Percentiles rank a stretch among this genome's conserved stretches.
phyloP scores from a whole-genome alignment of 179 eudicot species.

The Heliamphora pulchella region DNA sequence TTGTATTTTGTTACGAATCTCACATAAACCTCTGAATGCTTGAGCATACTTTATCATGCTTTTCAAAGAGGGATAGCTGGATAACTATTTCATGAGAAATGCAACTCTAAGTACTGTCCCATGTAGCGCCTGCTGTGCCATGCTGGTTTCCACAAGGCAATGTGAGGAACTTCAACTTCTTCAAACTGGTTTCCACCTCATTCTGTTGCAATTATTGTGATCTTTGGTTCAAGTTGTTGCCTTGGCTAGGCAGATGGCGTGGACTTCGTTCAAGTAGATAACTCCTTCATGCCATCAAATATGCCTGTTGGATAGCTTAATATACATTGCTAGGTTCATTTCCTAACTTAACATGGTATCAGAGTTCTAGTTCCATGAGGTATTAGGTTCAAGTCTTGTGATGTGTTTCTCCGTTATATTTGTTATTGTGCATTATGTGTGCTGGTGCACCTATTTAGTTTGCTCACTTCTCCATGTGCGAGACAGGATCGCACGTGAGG shows the following conservation, averaged over 20 bases:
- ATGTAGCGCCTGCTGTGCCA: neutral
- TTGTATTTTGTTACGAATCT: neutral
- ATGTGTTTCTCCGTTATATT: no score
- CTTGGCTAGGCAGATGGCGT: neutral
- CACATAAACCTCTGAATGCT: neutral
- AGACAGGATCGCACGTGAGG: no score
- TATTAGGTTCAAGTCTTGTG: no score
- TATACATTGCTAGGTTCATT: no score
- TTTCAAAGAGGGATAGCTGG: neutral
- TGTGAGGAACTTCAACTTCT: neutral
- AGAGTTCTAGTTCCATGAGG: no score
- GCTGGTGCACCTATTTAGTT: no score
- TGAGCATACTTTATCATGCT: no score
- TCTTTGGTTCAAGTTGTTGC: no score
- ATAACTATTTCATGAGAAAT: neutral
- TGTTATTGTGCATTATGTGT: no score
- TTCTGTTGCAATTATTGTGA: neutral
- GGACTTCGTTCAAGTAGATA: neutral
- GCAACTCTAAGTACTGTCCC: neutral
- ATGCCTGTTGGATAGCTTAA: neutral
- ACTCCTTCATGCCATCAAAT: neutral
- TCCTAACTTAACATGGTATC: no score
- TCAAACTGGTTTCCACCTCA: neutral
- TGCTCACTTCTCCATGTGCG: no score
- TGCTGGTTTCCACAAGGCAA: neutral